Conservation (phyloP, 768 basidiomycete genomes). For the Termitomyces bulborhizus region DNA sequence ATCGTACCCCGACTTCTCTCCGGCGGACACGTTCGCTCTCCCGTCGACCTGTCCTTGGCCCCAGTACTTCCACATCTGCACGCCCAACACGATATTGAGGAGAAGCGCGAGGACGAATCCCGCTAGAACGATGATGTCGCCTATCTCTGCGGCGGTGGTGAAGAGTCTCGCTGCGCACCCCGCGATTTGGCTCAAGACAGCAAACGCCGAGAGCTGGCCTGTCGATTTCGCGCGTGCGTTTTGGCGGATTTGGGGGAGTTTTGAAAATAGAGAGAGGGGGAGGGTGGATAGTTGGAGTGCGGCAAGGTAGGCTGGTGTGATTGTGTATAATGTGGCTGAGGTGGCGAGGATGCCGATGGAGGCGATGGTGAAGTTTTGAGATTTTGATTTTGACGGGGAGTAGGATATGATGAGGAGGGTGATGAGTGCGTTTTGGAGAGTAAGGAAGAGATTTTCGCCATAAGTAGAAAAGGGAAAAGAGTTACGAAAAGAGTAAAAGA, state of each 20-base stretch:
- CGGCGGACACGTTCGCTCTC: conserved; percentile 3
- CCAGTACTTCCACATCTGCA: conserved; percentile 85
- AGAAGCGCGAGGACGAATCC: conserved; percentile 80
- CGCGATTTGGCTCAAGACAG: conserved; percentile 79
- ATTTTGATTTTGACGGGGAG: conserved; percentile 25
- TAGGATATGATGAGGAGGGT: conserved; percentile 82
- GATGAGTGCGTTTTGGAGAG: conserved; percentile 83
- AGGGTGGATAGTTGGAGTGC: conserved; percentile 81
- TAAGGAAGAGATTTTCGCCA: conserved; percentile 94
- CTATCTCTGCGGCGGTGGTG: conserved; percentile 88
- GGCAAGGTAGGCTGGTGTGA: conserved; percentile 49
- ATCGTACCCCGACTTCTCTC: conserved; percentile 5
- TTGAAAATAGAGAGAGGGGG: conserved; percentile 87
- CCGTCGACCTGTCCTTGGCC: conserved; percentile 35
- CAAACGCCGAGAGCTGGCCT: conserved; percentile 91
- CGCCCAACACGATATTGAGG: conserved; percentile 79
- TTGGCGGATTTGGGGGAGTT: conserved; percentile 87
- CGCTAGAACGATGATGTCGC: conserved; percentile 72
- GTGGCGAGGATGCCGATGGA: conserved; percentile 21
- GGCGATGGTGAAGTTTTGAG: conserved; percentile 24
- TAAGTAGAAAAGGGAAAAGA: conserved; percentile 95
- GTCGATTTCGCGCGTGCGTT: conserved; percentile 75
- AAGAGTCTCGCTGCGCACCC: conserved; percentile 92
- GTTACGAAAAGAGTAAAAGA: conserved; percentile 82
- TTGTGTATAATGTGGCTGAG: conserved; percentile 33